These are phyloP conservation scores for Canavalia ensiformis DNA, from an alignment of 306 rosid species.

Conservation along the genomic window DNA sequence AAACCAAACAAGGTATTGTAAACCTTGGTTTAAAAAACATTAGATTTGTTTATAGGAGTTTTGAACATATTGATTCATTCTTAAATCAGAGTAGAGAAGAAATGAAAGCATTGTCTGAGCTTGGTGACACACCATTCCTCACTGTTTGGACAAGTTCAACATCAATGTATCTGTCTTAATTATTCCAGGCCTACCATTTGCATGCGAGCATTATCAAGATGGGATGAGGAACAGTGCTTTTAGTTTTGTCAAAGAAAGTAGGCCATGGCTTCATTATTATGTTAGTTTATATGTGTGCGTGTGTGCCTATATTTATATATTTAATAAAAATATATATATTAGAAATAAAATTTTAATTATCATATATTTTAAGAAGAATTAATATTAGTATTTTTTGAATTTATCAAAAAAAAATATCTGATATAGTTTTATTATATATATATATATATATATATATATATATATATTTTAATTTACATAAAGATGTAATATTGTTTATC, in stretches of 20 bases:
- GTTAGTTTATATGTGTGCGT: neutral
- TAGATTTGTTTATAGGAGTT: neutral
- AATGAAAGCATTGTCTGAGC: constrained; percentile 16
- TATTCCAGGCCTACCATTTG: constrained; percentile 42
- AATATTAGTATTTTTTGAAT: too few species aligned
- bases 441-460: too few species aligned
- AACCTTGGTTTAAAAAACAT: neutral
- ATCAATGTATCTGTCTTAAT: constrained; percentile 34
- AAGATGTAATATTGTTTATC: too few species aligned
- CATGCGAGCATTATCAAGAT: constrained; percentile 30
- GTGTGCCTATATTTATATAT: neutral
- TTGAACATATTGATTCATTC: neutral
- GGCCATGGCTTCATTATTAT: constrained; percentile 40
- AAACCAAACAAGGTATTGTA: too few species aligned
- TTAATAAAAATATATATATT: neutral
- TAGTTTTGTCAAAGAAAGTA: constrained; percentile 49
- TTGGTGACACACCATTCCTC: neutral
- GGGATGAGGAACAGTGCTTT: constrained; percentile 4
- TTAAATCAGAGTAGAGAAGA: neutral
- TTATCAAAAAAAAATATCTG: too few species aligned
- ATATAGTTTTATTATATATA: too few species aligned
- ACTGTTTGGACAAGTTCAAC: constrained; percentile 17
- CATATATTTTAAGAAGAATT: too few species aligned
- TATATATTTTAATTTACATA: too few species aligned
- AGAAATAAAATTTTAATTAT: neutral